phyloP scores from a whole-genome alignment of 805 yeast species.

The Sugiyamaella smithiae region DNA sequence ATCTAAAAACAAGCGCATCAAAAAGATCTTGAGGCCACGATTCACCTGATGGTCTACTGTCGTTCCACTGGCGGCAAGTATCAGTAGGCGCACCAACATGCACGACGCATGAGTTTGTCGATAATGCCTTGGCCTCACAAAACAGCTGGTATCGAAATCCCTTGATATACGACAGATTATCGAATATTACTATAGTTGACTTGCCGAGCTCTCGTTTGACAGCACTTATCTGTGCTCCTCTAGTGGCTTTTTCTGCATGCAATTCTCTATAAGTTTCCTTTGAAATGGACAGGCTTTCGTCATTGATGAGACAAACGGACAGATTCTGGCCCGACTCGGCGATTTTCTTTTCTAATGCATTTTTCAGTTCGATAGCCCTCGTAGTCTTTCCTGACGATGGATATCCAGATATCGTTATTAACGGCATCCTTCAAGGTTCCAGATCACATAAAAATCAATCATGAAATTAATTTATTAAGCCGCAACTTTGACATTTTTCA shows the following conservation, averaged over 20 bases:
- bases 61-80: slow-evolving; percentile 63
- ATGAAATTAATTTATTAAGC: not conserved
- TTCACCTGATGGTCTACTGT: slow-evolving; percentile 26
- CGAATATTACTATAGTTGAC: slow-evolving; percentile 74
- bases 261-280: slow-evolving; percentile 71
- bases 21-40: slow-evolving; percentile 67
- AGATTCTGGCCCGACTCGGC: slow-evolving; percentile 51
- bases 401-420: slow-evolving; percentile 76
- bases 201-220: slow-evolving; percentile 76
- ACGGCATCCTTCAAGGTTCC: slow-evolving; percentile 58
- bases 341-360: slow-evolving; percentile 46
- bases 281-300: slow-evolving; percentile 69
- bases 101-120: slow-evolving; percentile 79
- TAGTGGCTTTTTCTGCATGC: slow-evolving; percentile 69
- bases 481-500: not conserved
- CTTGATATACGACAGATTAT: slow-evolving; percentile 83
- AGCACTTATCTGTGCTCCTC: slow-evolving; percentile 85
- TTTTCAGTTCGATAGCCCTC: slow-evolving; percentile 57
- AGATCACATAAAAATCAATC: not conserved
- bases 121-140: slow-evolving; percentile 85
- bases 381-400: slow-evolving; percentile 85
- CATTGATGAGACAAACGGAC: slow-evolving; percentile 68
- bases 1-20: slow-evolving; percentile 71
- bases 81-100: slow-evolving; percentile 71
- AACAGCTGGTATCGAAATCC: slow-evolving; percentile 93